phyloP scores from a whole-genome alignment of 257 asterid genomes.

The Solanum chmielewskii region DNA sequence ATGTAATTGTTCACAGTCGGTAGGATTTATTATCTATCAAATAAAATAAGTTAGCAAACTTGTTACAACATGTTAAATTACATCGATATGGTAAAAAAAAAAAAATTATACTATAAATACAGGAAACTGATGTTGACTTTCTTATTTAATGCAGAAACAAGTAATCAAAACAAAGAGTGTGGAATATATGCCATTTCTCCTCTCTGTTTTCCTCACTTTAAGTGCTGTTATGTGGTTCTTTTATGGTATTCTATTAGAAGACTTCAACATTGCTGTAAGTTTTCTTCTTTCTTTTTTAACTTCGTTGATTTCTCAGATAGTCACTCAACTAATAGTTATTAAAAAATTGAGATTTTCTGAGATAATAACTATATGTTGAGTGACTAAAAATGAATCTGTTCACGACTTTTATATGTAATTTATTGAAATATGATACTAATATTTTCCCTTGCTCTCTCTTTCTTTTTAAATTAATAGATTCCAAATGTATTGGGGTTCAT shows the following conservation, averaged over 20 bases:
- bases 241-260: slow-evolving; percentile 49
- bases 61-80: not conserved
- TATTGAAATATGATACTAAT: not conserved
- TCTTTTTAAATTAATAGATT: slow-evolving; percentile 1
- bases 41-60: not conserved
- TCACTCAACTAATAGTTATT: not conserved
- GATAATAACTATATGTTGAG: not conserved
- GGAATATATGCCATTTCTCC: slow-evolving; percentile 46
- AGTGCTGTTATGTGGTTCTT: slow-evolving; percentile 50
- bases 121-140: not conserved
- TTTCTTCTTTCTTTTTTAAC: not conserved
- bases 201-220: slow-evolving; percentile 26
- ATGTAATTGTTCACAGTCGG: not conserved
- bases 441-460: not conserved
- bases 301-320: not conserved
- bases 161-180: slow-evolving; percentile 26
- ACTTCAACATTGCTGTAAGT: slow-evolving; percentile 37
- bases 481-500: slow-evolving; percentile 49
- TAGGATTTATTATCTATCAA: not conserved
- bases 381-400: not conserved
- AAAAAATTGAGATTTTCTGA: no score
- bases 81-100: not conserved
- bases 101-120: not conserved
- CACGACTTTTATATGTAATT: not conserved
- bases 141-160: not conserved